Evolutionary conservation across 1,284 basidiomycete genomes (phyloP), one percentile per base, ranked within the genome.

Genomic region (Afroboletus lepidellus): DNA sequence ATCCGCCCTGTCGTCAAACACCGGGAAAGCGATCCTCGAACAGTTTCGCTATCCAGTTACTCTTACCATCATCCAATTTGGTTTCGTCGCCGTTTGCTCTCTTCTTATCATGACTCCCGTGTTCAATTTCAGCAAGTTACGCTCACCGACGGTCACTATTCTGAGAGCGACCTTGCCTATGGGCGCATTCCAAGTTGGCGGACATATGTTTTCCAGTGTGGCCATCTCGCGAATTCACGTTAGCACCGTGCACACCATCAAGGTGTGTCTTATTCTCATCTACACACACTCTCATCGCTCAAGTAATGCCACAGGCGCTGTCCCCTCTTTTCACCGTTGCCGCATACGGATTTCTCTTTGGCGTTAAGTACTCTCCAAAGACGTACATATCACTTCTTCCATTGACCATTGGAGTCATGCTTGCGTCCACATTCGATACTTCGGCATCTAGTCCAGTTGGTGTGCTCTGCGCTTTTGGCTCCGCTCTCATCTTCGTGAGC

Each of bases 181-280:
- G 90, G 94, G 93, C 25, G 78, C 91, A 51, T 99, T 99, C 72
- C 88, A 91, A 69, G 89, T 98, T 38, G 91, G 90, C n/a, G 97
- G 97, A 0, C 97, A 99, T 69, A 94, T 98, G 61, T 96, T 97
- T 66, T 93, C 92, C 25, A 95, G 92, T 59, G 87, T 99, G 73
- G 97, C 96, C 21, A 98, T 99, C 57, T 92, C 92, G 36, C 80
- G 94, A 50, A 97, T 98, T 55, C 94, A 92, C 5, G 96, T 99
- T 51, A 94, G 92, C 74, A 99, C 97, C 0, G 94, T 98, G 23
- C 97, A 99, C 69, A 99, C 96, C 30, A 98, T 98, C 73, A 98
- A 98, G 85, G 95, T 95, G 62, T 65, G 81, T 44, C 6, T 3
- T 12, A 20, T 41, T 34, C 38, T 27, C 20, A 13, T 34, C 21